These are phyloP conservation scores for Lanmaoa pseudosensibilis DNA, from an alignment of 768 basidiomycete species.

Conservation along the genomic window DNA sequence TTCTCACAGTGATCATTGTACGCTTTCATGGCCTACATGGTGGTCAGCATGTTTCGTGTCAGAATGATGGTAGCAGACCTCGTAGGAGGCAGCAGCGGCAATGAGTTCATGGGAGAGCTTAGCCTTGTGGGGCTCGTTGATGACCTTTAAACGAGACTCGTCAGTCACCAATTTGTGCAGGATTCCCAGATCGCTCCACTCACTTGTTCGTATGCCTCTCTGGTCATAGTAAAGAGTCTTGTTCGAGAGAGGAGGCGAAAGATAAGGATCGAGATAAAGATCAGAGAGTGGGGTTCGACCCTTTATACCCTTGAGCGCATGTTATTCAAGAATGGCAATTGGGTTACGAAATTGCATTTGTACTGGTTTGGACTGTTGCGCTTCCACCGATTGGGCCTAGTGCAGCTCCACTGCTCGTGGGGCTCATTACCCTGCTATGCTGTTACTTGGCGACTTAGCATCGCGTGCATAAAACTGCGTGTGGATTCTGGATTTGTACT, in stretches of 20 bases:
- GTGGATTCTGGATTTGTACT: not conserved
- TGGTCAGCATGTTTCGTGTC: not conserved
- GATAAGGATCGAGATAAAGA: constrained; percentile 6
- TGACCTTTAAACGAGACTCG: constrained; percentile 36
- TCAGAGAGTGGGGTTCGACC: not conserved
- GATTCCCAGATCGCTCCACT: not conserved
- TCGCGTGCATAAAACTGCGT: not conserved
- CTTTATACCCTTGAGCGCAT: constrained; percentile 17
- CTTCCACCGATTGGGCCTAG: not conserved
- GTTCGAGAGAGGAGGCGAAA: not conserved
- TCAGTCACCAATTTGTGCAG: not conserved
- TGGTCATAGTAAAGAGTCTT: constrained; percentile 13
- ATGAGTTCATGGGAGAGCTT: constrained; percentile 64
- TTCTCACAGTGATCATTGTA: constrained; percentile 53
- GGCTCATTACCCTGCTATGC: no score
- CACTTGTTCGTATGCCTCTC: constrained; percentile 22
- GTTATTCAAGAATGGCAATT: not conserved
- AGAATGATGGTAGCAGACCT: constrained; percentile 37
- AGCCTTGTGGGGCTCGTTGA: constrained; percentile 54
- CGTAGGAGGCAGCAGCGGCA: constrained; percentile 65
- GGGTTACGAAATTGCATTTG: not conserved
- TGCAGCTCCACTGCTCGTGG: not conserved
- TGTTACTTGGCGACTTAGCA: not conserved
- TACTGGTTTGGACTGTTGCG: constrained; percentile 9
- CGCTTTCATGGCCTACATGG: constrained; percentile 57